Conservation (phyloP, 495 filamentous ascomycete species). For the Clavariopsis aquatica region DNA sequence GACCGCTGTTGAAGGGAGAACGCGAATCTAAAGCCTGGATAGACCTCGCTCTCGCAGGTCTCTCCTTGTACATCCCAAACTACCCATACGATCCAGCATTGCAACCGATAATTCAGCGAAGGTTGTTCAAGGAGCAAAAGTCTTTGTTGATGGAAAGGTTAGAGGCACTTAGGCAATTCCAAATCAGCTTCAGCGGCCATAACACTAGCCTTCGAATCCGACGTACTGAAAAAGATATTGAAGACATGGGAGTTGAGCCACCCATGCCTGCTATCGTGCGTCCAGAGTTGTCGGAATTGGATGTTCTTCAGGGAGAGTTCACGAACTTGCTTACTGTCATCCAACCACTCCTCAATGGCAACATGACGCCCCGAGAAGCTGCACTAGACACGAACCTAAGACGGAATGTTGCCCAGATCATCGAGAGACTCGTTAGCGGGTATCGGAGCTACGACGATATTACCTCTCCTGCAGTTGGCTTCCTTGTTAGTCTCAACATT, state of each 20-base stretch:
- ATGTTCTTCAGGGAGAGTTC: conserved; percentile 79
- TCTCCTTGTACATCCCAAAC: conserved; percentile 84
- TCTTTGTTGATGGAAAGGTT: conserved; percentile 58
- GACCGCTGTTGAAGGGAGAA: not conserved
- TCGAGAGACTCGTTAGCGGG: conserved; percentile 61
- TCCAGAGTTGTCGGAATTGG: conserved; percentile 65
- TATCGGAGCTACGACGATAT: conserved; percentile 84
- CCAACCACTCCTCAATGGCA: conserved; percentile 24
- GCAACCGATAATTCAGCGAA: conserved; percentile 68
- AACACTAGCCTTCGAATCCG: conserved; percentile 61
- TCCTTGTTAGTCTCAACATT: conserved; percentile 76
- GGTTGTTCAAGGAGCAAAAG: conserved; percentile 61
- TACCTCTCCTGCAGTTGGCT: conserved; percentile 72
- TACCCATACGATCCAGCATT: conserved; percentile 83
- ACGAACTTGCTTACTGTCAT: conserved; percentile 70
- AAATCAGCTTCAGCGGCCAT: conserved; percentile 67
- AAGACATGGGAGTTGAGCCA: conserved; percentile 62
- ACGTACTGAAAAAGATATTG: conserved; percentile 60
- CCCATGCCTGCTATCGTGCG: conserved; percentile 68
- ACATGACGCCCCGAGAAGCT: conserved; percentile 2
- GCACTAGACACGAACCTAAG: conserved; percentile 48
- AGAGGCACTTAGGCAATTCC: conserved; percentile 63
- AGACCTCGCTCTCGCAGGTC: conserved; percentile 27
- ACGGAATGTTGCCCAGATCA: conserved; percentile 70
- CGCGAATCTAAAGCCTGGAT: conserved; percentile 56